These are phyloP conservation scores for Chalciporus piperatoides DNA, from an alignment of 1,284 basidiomycete genomes.

Conservation along the genomic window DNA sequence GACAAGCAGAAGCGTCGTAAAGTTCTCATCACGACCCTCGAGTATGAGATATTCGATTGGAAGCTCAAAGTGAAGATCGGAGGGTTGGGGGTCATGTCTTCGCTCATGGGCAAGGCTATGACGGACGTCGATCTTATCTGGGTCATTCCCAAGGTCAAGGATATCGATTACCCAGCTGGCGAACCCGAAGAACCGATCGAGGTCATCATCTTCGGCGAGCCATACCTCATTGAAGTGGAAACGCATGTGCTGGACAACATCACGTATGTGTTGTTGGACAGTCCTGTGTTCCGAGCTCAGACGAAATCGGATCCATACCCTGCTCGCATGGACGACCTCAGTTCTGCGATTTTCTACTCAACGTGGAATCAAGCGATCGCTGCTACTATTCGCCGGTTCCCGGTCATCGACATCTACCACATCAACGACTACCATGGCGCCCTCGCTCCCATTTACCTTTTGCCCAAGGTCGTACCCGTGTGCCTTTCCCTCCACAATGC, in stretches of 20 bases:
- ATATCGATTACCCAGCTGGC: slow-evolving; percentile 86
- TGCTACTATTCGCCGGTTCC: slow-evolving; percentile 78
- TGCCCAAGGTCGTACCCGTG: slow-evolving; percentile 84
- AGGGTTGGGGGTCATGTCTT: slow-evolving; percentile 94
- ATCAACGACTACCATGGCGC: slow-evolving; percentile 92
- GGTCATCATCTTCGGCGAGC: slow-evolving; percentile 92
- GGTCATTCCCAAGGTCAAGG: slow-evolving; percentile 92
- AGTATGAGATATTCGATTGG: slow-evolving; percentile 96
- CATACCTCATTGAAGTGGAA: slow-evolving; percentile 92
- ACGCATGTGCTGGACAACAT: slow-evolving; percentile 91
- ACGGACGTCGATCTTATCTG: slow-evolving; percentile 90
- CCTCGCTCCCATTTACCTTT: slow-evolving; percentile 82
- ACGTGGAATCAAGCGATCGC: slow-evolving; percentile 97
- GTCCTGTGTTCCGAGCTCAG: slow-evolving; percentile 91
- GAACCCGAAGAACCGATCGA: slow-evolving; percentile 90
- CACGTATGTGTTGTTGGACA: slow-evolving; percentile 89
- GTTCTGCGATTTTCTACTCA: slow-evolving; percentile 94
- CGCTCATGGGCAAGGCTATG: slow-evolving; percentile 95
- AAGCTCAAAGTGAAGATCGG: slow-evolving; percentile 96
- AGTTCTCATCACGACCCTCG: slow-evolving; percentile 86
- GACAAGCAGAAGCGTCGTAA: slow-evolving; percentile 84
- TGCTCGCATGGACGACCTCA: slow-evolving; percentile 92
- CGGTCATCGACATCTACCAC: slow-evolving; percentile 86
- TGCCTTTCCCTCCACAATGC: slow-evolving; percentile 95
- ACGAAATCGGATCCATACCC: slow-evolving; percentile 93